A percentile compares a stretch with the other conserved stretches of the same genome.
phyloP scores from a whole-genome alignment of 371 early-diverging fungal genomes.

The Mucor lusitanicus region DNA sequence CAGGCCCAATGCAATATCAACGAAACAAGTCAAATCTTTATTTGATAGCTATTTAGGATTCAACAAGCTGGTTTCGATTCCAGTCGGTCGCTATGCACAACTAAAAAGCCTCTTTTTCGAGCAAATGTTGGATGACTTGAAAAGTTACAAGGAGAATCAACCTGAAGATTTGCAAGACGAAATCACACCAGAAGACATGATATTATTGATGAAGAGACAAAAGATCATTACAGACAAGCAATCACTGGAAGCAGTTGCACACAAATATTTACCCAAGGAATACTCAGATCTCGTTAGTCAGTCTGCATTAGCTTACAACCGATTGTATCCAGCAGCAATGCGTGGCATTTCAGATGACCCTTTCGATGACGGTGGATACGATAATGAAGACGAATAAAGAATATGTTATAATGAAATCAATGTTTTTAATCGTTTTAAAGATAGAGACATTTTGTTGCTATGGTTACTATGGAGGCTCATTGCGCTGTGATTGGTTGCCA shows the following conservation, averaged over 20 bases:
- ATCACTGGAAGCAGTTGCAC: slow-evolving; percentile 5
- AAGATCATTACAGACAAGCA: background rate
- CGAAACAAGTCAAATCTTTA: background rate
- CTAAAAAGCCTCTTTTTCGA: slow-evolving; percentile 9
- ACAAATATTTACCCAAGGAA: slow-evolving; percentile 17
- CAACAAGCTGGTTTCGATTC: background rate
- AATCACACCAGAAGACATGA: slow-evolving; percentile 15
- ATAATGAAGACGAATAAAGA: background rate
- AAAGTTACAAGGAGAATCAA: slow-evolving; percentile 6
- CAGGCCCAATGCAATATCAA: background rate
- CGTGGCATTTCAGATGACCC: background rate
- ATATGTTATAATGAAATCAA: background rate
- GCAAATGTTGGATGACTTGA: slow-evolving; percentile 12
- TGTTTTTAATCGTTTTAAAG: background rate
- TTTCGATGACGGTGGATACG: background rate
- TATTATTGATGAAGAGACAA: slow-evolving; percentile 27
- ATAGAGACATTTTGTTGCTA: background rate
- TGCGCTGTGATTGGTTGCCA: background rate
- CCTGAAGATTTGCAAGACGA: background rate
- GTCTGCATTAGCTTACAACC: slow-evolving; percentile 16
- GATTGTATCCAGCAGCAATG: background rate
- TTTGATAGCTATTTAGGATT: background rate
- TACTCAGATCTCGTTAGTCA: slow-evolving; percentile 5
- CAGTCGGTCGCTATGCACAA: background rate
- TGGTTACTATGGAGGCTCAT: background rate